phyloP scores from a whole-genome alignment of 257 asterid genomes.

The Verbascum thapsus region DNA sequence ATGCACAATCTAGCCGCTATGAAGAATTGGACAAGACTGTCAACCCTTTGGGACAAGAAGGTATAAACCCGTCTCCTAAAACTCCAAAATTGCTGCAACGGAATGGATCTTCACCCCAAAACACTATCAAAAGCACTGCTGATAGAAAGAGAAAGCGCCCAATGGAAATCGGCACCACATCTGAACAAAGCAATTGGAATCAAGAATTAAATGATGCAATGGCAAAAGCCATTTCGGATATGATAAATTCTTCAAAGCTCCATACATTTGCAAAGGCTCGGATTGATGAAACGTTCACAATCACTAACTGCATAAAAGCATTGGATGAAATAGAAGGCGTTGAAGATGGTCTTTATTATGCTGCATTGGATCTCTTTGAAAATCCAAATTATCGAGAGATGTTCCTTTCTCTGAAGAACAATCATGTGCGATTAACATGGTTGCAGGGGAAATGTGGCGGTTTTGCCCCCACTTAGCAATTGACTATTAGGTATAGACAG shows the following conservation, averaged over 20 bases:
- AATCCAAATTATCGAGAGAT: slow-evolving; percentile 67
- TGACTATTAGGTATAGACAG: slow-evolving; percentile 13
- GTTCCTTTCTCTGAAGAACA: slow-evolving; percentile 62
- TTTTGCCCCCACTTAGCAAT: slow-evolving; percentile 34
- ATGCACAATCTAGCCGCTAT: too few relatives aligned
- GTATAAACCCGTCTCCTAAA: slow-evolving; percentile 41
- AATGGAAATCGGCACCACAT: slow-evolving; percentile 49
- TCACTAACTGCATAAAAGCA: slow-evolving; percentile 67
- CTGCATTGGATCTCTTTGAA: slow-evolving; percentile 80
- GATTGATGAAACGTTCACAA: slow-evolving; percentile 53
- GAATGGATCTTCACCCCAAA: slow-evolving; percentile 48
- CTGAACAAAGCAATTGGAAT: slow-evolving; percentile 48
- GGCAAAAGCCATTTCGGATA: slow-evolving; percentile 63
- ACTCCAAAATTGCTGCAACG: slow-evolving; percentile 48
- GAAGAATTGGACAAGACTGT: slow-evolving; percentile 54
- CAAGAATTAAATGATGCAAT: slow-evolving; percentile 52
- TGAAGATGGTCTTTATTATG: slow-evolving; percentile 62
- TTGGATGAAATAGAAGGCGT: slow-evolving; percentile 81
- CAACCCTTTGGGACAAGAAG: slow-evolving; percentile 44
- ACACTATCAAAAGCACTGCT: slow-evolving; percentile 36
- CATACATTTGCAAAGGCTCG: slow-evolving; percentile 37
- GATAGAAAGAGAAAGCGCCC: slow-evolving; percentile 78
- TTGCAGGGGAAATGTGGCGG: slow-evolving; percentile 65
- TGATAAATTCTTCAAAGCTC: slow-evolving; percentile 68
- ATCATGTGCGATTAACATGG: slow-evolving; percentile 59